Evolutionary conservation across 2,329 filamentous ascomycete genomes (phyloP).

Genomic region (Colletotrichum kahawae): DNA sequence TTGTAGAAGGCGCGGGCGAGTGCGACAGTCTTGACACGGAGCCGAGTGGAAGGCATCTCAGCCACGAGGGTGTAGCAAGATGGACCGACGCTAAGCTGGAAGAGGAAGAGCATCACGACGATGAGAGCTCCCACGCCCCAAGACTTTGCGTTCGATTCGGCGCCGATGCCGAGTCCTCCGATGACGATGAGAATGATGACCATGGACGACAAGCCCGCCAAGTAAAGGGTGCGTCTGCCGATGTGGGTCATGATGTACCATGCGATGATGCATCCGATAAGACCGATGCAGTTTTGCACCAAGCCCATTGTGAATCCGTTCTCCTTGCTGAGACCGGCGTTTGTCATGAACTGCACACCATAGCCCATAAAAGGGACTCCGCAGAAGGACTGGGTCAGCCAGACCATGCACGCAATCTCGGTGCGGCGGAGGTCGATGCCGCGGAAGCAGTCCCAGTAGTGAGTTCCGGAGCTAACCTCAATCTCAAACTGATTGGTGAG

Average conservation of each 20-base stretch:
- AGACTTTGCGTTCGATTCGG: constrained; percentile 37
- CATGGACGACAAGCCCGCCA: constrained; percentile 42
- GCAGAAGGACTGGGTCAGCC: constrained; percentile 30
- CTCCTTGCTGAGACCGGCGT: constrained; percentile 30
- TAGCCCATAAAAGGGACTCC: constrained; percentile 25
- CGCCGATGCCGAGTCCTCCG: constrained; percentile 33
- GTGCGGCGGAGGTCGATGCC: constrained; percentile 31
- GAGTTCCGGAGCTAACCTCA: constrained; percentile 25
- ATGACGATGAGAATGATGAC: constrained; percentile 40
- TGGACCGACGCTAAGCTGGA: constrained; percentile 40
- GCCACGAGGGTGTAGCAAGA: constrained; percentile 51
- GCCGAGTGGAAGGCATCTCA: constrained; percentile 49
- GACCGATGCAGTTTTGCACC: constrained; percentile 46
- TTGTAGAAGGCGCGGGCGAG: constrained; percentile 47
- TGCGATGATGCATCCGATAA: constrained; percentile 43
- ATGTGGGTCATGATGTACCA: constrained; percentile 44
- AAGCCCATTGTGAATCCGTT: constrained; percentile 42
- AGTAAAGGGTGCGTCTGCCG: constrained; percentile 45
- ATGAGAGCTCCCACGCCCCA: constrained; percentile 45
- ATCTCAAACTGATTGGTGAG: constrained; percentile 35
- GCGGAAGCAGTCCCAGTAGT: constrained; percentile 24
- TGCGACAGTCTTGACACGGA: constrained; percentile 52
- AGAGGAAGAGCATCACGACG: constrained; percentile 48
- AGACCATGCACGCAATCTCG: constrained; percentile 31
- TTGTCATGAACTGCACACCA: constrained; percentile 17